Percentiles rank a stretch among this genome's conserved stretches.
Evolutionary conservation across 768 basidiomycete genomes (phyloP).

Genomic region (Hydnum rufescens): DNA sequence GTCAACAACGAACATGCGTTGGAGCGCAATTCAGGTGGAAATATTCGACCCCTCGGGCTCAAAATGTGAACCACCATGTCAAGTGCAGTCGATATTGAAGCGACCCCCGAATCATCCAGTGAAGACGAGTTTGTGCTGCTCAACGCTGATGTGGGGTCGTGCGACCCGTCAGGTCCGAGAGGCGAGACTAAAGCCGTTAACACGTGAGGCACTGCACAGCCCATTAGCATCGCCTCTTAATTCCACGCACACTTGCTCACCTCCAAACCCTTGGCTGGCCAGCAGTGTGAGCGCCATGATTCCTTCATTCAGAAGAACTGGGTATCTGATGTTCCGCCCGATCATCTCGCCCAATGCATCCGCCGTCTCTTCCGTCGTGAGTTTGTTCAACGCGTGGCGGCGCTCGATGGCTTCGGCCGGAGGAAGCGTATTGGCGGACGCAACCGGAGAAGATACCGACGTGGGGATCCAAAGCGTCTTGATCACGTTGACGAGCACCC

Average conservation of each 20-base stretch:
- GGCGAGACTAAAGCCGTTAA: background rate
- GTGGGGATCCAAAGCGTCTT: constrained; percentile 42
- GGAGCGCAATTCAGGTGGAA: constrained; percentile 1
- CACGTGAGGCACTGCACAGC: background rate
- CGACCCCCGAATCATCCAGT: background rate
- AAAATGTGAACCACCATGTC: background rate
- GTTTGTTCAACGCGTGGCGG: constrained; percentile 30
- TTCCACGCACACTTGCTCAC: constrained; percentile 23
- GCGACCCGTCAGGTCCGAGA: background rate
- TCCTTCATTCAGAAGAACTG: constrained; percentile 75
- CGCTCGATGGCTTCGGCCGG: constrained; percentile 25
- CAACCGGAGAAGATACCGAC: background rate
- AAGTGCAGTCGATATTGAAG: background rate
- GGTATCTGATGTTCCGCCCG: constrained; percentile 57
- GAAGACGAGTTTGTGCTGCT: background rate
- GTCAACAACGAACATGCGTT: background rate
- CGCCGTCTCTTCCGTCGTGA: constrained; percentile 35
- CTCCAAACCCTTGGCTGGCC: constrained; percentile 41
- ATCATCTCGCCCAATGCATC: constrained; percentile 50
- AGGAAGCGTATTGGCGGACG: constrained; percentile 1
- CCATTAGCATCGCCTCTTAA: background rate
- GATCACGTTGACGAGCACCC: constrained; percentile 70
- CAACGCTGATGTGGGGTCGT: background rate
- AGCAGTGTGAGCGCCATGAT: constrained; percentile 66
- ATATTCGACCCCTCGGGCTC: background rate